phyloP scores from a whole-genome alignment of 2,329 filamentous ascomycete species.

The Mariannaea sp. region DNA sequence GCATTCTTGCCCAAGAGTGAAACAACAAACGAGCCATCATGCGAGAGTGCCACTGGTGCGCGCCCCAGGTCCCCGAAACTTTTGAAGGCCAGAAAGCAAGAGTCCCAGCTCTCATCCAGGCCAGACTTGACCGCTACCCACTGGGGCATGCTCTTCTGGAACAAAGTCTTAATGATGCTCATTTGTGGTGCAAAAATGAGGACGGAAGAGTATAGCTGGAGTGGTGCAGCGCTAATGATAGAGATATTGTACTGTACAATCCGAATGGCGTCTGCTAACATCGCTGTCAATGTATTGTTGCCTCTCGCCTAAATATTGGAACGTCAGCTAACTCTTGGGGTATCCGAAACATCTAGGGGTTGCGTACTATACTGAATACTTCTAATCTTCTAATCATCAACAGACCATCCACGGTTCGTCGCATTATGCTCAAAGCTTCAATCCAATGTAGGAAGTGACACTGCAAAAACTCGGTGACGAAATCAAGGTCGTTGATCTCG shows the following conservation, averaged over 20 bases:
- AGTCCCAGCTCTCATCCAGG: not conserved
- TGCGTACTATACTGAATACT: not conserved
- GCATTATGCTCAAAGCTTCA: slow-evolving; percentile 44
- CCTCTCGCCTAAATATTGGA: not conserved
- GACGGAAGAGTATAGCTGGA: slow-evolving; percentile 17
- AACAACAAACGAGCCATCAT: not conserved
- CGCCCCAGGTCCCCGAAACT: no score
- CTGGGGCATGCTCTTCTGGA: not conserved
- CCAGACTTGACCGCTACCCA: slow-evolving; percentile 1
- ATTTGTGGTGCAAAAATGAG: slow-evolving; percentile 12
- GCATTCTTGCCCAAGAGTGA: no score
- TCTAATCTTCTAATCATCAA: not conserved
- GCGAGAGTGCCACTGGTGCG: not conserved
- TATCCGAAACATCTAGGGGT: not conserved
- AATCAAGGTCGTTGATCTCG: slow-evolving; percentile 37
- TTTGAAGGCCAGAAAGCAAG: slow-evolving; percentile 8
- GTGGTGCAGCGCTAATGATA: slow-evolving; percentile 5
- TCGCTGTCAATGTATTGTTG: not conserved
- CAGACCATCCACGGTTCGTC: slow-evolving; percentile 19
- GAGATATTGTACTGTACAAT: not conserved
- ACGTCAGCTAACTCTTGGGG: no score
- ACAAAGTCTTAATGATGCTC: slow-evolving; percentile 8
- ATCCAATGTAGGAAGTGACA: slow-evolving; percentile 49
- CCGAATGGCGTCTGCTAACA: not conserved
- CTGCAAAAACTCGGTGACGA: slow-evolving; percentile 43